Percentiles rank a stretch among this genome's conserved stretches.
Evolutionary conservation across 345 rosid species (phyloP).

Genomic region (Eucalyptus pauciflora): DNA sequence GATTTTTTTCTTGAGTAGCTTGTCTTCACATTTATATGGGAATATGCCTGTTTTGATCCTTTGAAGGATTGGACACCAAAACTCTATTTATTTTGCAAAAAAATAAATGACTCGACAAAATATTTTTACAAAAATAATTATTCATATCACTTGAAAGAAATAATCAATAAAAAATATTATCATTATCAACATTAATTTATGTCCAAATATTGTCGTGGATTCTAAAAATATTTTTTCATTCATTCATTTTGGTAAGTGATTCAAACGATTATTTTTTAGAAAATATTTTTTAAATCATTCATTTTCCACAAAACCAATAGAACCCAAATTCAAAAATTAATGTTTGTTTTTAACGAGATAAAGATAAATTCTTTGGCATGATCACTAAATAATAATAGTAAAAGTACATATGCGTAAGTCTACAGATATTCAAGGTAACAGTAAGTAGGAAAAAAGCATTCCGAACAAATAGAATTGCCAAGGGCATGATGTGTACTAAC

Average conservation of each 20-base stretch:
- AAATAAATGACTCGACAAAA: background rate
- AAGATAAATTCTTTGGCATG: background rate
- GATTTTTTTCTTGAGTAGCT: background rate
- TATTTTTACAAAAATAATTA: no score
- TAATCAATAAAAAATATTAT: no score
- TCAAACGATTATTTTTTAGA: background rate
- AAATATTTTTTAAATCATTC: no score
- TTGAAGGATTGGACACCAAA: background rate
- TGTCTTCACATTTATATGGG: background rate
- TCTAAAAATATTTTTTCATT: no score
- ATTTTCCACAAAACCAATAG: background rate
- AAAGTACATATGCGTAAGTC: background rate
- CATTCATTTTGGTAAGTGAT: no score
- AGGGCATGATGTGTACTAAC: background rate
- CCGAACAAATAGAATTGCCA: background rate
- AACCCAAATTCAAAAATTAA: background rate
- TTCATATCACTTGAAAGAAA: rapidly evolving
- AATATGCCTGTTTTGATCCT: background rate
- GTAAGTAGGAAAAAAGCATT: background rate
- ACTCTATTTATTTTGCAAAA: no score
- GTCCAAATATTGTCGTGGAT: rapidly evolving
- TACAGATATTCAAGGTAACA: background rate
- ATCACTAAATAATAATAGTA: background rate
- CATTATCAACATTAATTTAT: rapidly evolving
- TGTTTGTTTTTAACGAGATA: background rate